A percentile compares a stretch with the other conserved stretches of the same genome.
Evolutionary conservation across 345 rosid genomes (phyloP).

Genomic region (Triadica sebifera): DNA sequence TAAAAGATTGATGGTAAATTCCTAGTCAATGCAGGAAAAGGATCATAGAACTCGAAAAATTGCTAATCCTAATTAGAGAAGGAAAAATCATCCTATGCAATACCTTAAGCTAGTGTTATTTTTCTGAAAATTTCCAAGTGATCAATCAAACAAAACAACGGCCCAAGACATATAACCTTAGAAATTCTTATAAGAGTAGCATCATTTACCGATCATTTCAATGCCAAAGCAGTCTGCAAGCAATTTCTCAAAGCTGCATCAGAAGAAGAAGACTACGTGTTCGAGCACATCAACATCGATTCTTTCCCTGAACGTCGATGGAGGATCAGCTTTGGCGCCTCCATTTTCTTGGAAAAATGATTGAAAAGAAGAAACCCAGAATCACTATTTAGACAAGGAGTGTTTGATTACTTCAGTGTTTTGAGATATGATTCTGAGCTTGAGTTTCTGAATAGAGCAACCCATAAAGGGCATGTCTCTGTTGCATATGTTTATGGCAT

Average conservation of each 20-base stretch:
- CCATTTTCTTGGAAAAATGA: background rate
- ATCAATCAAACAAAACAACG: too few relatives aligned
- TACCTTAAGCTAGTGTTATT: background rate
- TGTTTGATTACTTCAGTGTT: background rate
- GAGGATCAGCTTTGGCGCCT: background rate
- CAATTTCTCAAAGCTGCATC: background rate
- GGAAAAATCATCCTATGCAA: too few relatives aligned
- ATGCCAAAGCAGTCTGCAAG: conserved; percentile 1
- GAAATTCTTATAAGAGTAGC: conserved; percentile 16
- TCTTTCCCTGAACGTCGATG: background rate
- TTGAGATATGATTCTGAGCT: background rate
- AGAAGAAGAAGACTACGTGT: background rate
- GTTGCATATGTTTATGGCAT: conserved; percentile 7
- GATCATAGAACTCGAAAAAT: background rate
- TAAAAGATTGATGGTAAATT: too few relatives aligned
- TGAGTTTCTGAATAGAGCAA: background rate
- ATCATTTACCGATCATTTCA: background rate
- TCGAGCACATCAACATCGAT: background rate
- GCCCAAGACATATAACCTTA: background rate
- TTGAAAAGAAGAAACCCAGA: conserved; percentile 7
- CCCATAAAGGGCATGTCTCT: background rate
- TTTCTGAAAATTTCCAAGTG: background rate
- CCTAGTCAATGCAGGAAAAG: too few relatives aligned
- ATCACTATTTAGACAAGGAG: background rate
- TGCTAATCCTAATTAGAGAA: background rate